Percentiles rank a stretch among this genome's conserved stretches.
These are phyloP conservation scores for Trichosporon inkin DNA, from an alignment of 1,284 basidiomycete genomes.

Conservation along the genomic window DNA sequence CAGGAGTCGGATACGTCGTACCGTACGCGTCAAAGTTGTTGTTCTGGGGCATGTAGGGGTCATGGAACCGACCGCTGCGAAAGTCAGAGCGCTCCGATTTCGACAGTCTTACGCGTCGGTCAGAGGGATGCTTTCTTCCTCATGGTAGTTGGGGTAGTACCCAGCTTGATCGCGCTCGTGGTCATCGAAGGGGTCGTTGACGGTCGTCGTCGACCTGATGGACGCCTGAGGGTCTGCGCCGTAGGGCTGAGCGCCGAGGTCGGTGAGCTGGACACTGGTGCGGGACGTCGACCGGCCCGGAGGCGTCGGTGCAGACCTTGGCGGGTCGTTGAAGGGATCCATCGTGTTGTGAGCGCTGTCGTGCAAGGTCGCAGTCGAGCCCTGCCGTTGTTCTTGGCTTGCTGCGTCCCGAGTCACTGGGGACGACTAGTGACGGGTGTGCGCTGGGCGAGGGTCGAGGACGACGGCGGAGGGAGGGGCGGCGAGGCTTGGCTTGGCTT, in stretches of 20 bases:
- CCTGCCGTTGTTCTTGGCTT: no score
- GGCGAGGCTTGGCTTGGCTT: no score
- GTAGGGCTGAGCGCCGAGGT: not conserved
- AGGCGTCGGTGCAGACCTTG: not conserved
- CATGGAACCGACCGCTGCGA: not conserved
- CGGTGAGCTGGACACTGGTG: not conserved
- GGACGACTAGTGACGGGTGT: no score
- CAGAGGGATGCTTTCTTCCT: not conserved
- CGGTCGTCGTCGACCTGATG: not conserved
- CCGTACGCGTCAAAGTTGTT: constrained; percentile 1
- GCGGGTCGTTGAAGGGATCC: constrained; percentile 4
- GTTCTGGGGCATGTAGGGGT: not conserved
- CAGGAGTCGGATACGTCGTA: not conserved
- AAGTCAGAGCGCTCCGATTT: not conserved
- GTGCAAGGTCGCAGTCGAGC: not conserved
- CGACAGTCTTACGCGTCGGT: not conserved
- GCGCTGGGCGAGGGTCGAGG: no score
- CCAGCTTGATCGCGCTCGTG: not conserved
- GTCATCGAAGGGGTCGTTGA: constrained; percentile 1
- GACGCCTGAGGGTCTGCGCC: not conserved
- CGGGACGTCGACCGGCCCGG: not conserved
- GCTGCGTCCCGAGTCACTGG: no score
- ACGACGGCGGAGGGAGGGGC: no score
- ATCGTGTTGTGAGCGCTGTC: not conserved
- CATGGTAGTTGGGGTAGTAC: not conserved